These are phyloP conservation scores for Heracleum sosnowskyi DNA, from an alignment of 129 eudicot species.

Conservation along the genomic window DNA sequence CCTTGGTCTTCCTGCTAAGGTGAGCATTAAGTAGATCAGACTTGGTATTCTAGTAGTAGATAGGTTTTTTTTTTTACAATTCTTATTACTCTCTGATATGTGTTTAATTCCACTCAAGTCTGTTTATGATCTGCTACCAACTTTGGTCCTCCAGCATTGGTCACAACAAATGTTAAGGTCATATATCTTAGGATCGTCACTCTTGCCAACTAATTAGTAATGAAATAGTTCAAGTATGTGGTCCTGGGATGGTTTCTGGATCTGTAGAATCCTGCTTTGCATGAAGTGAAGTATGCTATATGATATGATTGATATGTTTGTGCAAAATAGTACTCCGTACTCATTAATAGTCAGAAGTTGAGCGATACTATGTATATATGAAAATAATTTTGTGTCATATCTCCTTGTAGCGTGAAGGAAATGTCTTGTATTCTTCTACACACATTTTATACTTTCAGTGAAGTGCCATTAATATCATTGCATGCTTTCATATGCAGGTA, in stretches of 20 bases:
- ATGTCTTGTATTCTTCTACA: neutral
- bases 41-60: neutral
- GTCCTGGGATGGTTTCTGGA: neutral
- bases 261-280: neutral
- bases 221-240: neutral
- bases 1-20: neutral
- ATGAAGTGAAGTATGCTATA: neutral
- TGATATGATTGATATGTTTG: neutral
- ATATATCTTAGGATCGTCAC: neutral
- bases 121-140: neutral
- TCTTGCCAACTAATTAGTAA: neutral
- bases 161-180: neutral
- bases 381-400: neutral
- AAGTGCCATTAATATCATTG: constrained; percentile 3
- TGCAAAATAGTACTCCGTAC: neutral
- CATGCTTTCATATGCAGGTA: constrained; percentile 48
- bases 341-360: neutral
- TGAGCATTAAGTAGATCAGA: neutral
- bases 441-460: neutral
- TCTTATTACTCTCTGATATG: neutral
- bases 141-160: neutral
- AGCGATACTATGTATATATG: neutral
- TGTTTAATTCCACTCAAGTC: neutral
- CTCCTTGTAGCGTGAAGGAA: neutral
- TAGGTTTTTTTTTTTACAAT: neutral